Conservation (phyloP, 1,139 yeast species). For the Candida tunisiensis region DNA sequence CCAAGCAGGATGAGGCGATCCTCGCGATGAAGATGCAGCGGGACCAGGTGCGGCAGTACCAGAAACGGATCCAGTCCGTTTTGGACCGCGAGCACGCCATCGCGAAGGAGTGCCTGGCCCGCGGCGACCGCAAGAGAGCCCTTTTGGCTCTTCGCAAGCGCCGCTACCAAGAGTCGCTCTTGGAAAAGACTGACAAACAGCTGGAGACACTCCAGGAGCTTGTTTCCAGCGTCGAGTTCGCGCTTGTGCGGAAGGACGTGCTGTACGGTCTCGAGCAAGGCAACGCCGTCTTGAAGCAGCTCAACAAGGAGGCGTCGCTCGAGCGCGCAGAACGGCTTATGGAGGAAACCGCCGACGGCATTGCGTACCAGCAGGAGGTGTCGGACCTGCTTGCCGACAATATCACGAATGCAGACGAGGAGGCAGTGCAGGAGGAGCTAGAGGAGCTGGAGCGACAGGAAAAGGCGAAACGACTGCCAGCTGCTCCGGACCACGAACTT, state of each 20-base stretch:
- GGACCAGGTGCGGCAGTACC: slow-evolving; percentile 68
- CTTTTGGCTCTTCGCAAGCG: slow-evolving; percentile 56
- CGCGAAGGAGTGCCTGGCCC: slow-evolving; percentile 39
- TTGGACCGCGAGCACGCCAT: slow-evolving; percentile 39
- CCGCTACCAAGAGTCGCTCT: slow-evolving; percentile 61
- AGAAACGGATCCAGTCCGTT: slow-evolving; percentile 38
- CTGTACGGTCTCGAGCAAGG: slow-evolving; percentile 68
- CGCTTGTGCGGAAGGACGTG: slow-evolving; percentile 75
- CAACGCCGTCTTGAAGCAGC: slow-evolving; percentile 49
- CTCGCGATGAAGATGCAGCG: slow-evolving; percentile 76
- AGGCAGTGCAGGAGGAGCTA: slow-evolving; percentile 51
- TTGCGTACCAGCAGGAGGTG: slow-evolving; percentile 51
- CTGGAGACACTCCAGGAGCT: slow-evolving; percentile 50
- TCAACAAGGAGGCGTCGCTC: slow-evolving; percentile 63
- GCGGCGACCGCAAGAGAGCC: slow-evolving; percentile 42
- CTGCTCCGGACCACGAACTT: slow-evolving; percentile 7
- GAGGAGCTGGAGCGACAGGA: slow-evolving; percentile 32
- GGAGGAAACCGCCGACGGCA: slow-evolving; percentile 77
- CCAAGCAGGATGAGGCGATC: slow-evolving; percentile 73
- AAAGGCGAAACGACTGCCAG: slow-evolving; percentile 10
- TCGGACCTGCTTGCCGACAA: slow-evolving; percentile 26
- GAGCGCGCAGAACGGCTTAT: slow-evolving; percentile 68
- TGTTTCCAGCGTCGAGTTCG: slow-evolving; percentile 54
- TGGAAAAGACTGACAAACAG: slow-evolving; percentile 59
- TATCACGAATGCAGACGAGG: slow-evolving; percentile 40